phyloP scores from a whole-genome alignment of 768 basidiomycete genomes.

The Termitomyces sp. region DNA sequence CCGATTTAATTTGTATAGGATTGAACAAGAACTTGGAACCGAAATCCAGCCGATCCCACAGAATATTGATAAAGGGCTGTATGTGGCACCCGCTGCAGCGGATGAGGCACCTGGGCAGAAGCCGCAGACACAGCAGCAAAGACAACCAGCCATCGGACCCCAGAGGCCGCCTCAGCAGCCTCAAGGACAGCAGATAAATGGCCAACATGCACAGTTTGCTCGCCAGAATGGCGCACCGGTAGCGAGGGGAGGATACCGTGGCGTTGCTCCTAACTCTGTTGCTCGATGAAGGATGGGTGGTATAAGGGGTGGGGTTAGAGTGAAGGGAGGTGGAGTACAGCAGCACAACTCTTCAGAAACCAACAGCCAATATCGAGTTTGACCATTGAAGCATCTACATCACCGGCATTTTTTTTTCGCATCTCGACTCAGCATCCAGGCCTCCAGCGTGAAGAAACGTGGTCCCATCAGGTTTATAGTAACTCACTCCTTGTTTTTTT shows the following conservation, averaged over 20 bases:
- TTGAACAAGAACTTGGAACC: constrained; percentile 97
- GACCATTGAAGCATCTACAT: constrained; percentile 9
- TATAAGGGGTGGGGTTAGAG: neutral
- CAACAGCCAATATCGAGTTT: constrained; percentile 7
- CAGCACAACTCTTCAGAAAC: constrained; percentile 7
- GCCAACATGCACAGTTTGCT: constrained; percentile 18
- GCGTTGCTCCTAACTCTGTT: constrained; percentile 29
- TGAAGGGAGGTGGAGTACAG: constrained; percentile 1
- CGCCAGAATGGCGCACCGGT: constrained; percentile 18
- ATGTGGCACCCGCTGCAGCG: constrained; percentile 73
- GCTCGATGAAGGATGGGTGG: constrained; percentile 21
- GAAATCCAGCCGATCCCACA: constrained; percentile 96
- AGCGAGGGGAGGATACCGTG: constrained; percentile 28
- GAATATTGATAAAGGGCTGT: constrained; percentile 83
- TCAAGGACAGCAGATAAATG: constrained; percentile 26
- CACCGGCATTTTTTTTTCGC: constrained; percentile 9
- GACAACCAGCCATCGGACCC: constrained; percentile 14
- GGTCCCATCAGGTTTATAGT: neutral
- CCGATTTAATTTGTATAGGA: constrained; percentile 94
- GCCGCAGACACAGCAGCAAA: constrained; percentile 25
- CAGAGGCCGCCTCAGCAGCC: constrained; percentile 21
- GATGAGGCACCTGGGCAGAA: constrained; percentile 34
- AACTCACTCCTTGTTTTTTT: neutral
- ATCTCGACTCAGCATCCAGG: constrained; percentile 3
- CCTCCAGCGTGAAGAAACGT: constrained; percentile 1